These are phyloP conservation scores for Daldinia sp. DNA, from an alignment of 2,329 filamentous ascomycete species.

Conservation along the genomic window DNA sequence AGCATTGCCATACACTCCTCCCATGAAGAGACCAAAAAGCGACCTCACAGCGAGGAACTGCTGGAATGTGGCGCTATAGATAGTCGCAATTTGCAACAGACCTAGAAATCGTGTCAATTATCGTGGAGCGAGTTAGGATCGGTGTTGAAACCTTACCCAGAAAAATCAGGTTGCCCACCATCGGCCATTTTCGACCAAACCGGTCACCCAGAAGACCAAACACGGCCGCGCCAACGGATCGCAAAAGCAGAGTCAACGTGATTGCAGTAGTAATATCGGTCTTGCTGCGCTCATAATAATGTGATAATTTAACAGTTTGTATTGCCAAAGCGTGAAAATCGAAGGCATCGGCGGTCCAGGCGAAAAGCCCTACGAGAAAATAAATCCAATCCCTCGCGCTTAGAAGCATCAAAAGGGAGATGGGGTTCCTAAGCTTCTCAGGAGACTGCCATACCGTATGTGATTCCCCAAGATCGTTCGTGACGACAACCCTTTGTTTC, in stretches of 20 bases:
- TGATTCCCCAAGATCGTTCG: conserved; percentile 70
- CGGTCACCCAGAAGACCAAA: conserved; percentile 83
- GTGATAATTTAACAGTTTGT: conserved; percentile 74
- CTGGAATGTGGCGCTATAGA: conserved; percentile 75
- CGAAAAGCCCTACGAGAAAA: conserved; percentile 75
- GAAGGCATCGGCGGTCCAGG: conserved; percentile 85
- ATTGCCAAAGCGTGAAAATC: conserved; percentile 85
- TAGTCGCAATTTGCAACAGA: conserved; percentile 75
- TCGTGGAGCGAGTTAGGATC: background rate
- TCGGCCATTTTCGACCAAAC: conserved; percentile 84
- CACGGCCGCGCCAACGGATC: conserved; percentile 76
- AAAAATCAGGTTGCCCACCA: conserved; percentile 81
- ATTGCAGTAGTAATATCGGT: conserved; percentile 79
- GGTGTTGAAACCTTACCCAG: conserved; percentile 63
- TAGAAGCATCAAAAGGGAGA: conserved; percentile 72
- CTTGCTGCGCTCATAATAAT: conserved; percentile 61
- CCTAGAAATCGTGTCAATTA: conserved; percentile 46
- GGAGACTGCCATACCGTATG: conserved; percentile 74
- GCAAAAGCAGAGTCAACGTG: conserved; percentile 76
- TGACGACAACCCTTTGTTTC: conserved; percentile 75
- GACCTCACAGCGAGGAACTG: conserved; percentile 79
- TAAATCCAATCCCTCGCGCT: conserved; percentile 75
- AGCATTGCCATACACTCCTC: conserved; percentile 80
- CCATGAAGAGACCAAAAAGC: conserved; percentile 82
- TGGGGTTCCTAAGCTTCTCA: conserved; percentile 72